Evolutionary conservation across 1,284 basidiomycete species (phyloP), one percentile per base, ranked within the genome.

Genomic region (Naganishia sp.): DNA sequence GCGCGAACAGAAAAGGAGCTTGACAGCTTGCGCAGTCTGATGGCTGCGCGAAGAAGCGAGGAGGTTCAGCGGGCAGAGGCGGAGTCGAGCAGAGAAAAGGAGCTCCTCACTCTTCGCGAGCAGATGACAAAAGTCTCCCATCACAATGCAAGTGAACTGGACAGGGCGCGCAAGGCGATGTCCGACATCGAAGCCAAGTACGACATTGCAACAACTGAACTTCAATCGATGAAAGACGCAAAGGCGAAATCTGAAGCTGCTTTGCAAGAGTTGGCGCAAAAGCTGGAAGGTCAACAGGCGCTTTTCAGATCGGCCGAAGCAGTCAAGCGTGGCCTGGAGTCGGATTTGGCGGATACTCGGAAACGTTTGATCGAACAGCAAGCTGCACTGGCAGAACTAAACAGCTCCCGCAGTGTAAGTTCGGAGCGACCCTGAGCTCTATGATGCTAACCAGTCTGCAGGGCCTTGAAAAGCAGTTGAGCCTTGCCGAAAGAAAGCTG

Each of bases 1-100:
- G 83, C 6, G 85, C 86, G 44, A 79, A 81, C 50, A 88, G 89
- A 93, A 73, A 84, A 83, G 54, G 92, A 96, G 77, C 82, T 96
- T 15, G 94, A 97, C 74, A 90, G 92, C 71, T 83, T 95, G 5
- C 87, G 94, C 6, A 81, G 84, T 23, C 79, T 91, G 21, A 86
- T 96, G 82, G 87, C 88, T 63, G 89, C 90, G 6, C 95, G 94
- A 79, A 86, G 87, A 0, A 89, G 87, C 23, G 94, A 96, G 75
- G 93, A 94, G 74, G 88, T 86, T 42, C 88, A 89, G 65, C 86
- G 90, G 28, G 86, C 84, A 56, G 91, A 96, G 76, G 90, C 87
- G 1, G 91, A 93, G 78, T 89, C 88, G 77, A 90, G 90, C 79
- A 90, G 89, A 74, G 93, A 95, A 71, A 84, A 87, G 52, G 94